Base-by-base conservation (phyloP, 345 rosid species). In the Populus nigra region DNA sequence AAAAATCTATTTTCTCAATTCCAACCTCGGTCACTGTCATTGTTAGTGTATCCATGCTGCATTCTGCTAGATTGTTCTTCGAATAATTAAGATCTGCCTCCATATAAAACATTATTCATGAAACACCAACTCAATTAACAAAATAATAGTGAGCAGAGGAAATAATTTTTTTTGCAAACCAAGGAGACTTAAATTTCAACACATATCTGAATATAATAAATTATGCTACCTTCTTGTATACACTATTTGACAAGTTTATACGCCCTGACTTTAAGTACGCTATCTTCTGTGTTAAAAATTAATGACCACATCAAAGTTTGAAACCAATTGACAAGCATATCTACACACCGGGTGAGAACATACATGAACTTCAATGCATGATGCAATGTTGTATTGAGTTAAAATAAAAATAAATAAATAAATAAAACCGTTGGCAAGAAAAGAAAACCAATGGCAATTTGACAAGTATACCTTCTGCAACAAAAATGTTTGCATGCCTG, bases 381-480 rank as follows among this genome's bases (percentile, higher is more conserved):
- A 22, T 70, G 73, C n/a, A 17, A 7, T 50, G 39, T 23, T 59
- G 22, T 36, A 38, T 8, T 59, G 25, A 49, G 59, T 29, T 18
- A 12, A 62, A 22, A 41, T 8, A 39, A 41, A 41, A 39, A 9
- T 8, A 41, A 41, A 41, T 8, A 41, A 3, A 11, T 8, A 39
- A 39, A 39, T 39, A 39, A 39, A 39, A 39, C 43, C 43, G 43
- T 39, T 45, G 16, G 25, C 20, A 78, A 75, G 31, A 1, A 1
- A 29, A 29, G 31, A 31, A 31, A 31, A 31, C 33, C 33, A 31
- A 0, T 31, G 33, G 33, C 33, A 31, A 31, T 31, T 43, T 23
- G 59, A n/a, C 13, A 23, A 27, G 69, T 36, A 35, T 78, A 88
- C 92, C 92, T 85, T 50, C 82, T 53, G 72, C 31, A 29, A 68